Evolutionary conservation across 495 filamentous ascomycete genomes (phyloP), one percentile per base, ranked within the genome.

Genomic region (Hypomontagnella monticulosa): DNA sequence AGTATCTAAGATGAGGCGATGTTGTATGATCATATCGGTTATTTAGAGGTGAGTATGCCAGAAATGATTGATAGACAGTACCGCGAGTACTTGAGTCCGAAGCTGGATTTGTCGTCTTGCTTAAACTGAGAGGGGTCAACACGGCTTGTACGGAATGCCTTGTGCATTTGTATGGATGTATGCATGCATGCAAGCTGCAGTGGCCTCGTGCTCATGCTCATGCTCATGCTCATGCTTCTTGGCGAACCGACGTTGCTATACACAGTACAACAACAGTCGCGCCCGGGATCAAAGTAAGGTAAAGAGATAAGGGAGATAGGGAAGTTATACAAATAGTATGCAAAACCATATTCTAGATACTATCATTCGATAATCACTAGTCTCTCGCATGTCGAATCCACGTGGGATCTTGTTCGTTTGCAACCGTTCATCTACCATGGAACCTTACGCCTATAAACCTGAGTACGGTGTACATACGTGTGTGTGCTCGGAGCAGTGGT

Each of bases 161-260:
- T 12, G 38, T 41, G 19, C 37, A 44, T 51, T 34, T 18, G n/a
- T 44, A 46, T 12, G 60, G 38, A 57, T 53, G 37, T 12, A 47
- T 57, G 40, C 18, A 62, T 67, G 64, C 58, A 67, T 63, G 65
- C 65, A 54, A 62, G 55, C 66, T 69, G 60, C 66, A 64, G 49
- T 56, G 48, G 42, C 60, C 66, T 69, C 66, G 66, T 69, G 66
- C 66, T 69, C 50, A 43, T 61, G 46, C 33, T 27, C 23, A 27
- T 27, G 23, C 23, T 33, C 66, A 60, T 69, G 66, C 66, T 69
- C 43, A 43, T 61, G 46, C 33, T 32, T 23, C 66, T 64, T 69
- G 51, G 66, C 60, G 66, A 56, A 59, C 66, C 50, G 19, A 33
- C 34, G 14, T 40, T 52, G 43, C 20, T 37, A 34, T 58, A 34